These are phyloP conservation scores for Dictyostelium capitatum DNA, from an alignment of 78 protist genomes.

Conservation along the genomic window DNA sequence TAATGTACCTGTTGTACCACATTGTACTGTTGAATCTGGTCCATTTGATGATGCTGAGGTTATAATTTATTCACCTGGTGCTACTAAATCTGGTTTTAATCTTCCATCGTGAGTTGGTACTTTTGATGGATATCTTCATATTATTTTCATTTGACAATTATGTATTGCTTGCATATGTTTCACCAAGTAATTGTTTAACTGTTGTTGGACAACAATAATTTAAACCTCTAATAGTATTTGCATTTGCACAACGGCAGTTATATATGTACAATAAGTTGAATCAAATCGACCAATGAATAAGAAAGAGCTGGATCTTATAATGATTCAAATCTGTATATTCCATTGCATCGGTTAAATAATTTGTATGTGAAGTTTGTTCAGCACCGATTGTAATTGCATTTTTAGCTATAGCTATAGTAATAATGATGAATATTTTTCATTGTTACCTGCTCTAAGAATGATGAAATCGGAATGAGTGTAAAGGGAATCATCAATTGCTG, in stretches of 20 bases:
- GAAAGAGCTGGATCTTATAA: neutral
- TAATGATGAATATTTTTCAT: conserved; percentile 14
- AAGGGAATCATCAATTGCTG: conserved; percentile 30
- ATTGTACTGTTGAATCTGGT: no score
- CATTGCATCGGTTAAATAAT: neutral
- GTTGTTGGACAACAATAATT: no score
- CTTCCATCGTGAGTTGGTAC: no score
- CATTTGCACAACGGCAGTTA: no score
- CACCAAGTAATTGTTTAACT: no score
- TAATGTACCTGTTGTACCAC: no score
- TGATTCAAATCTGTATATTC: conserved; percentile 1
- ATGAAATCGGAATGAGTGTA: conserved; percentile 38
- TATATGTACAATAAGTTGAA: no score
- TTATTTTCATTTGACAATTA: neutral
- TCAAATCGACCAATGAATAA: no score
- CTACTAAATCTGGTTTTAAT: no score
- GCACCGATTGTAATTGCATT: conserved; percentile 54
- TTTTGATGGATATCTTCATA: conserved; percentile 28
- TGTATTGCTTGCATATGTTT: neutral
- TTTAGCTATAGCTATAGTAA: conserved; percentile 39
- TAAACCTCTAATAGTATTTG: no score
- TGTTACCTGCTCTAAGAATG: conserved; percentile 70
- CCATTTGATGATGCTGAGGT: no score
- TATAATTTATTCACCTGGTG: no score
- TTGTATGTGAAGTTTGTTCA: neutral